Evolutionary conservation across 441 rosid species (phyloP), one percentile per base, ranked within the genome.

Genomic region (Rhodomyrtus psidioides): DNA sequence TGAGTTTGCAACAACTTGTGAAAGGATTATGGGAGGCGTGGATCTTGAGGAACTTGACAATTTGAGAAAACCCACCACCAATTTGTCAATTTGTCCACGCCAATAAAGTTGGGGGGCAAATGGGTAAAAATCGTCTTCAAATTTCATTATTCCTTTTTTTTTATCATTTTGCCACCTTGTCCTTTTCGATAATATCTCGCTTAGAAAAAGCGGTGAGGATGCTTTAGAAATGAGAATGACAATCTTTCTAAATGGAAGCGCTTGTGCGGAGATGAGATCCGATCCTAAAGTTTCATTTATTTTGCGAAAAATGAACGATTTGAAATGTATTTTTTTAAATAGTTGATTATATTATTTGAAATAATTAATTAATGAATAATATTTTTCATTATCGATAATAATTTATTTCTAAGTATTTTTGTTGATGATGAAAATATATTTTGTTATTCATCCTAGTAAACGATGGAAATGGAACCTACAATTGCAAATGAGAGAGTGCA

Each of bases 191-290:
- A 34, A 62, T 9, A 0, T 34, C 26, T 19, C 46, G 2, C 26
- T 34, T 0, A 0, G 0, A 65, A 65, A 10, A 34, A 19, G 23
- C 0, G 14, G 21, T 34, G 1, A 19, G 15, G 14, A 2, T 65
- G 39, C 76, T 65, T 65, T 65, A 19, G 46, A 65, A 62, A 34
- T 34, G 46, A 34, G 5, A 65, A 65, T 6, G 4, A 34, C 2
- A 2, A 9, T 65, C 34, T 9, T 44, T 26, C 39, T 28, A n/a
- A 60, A 30, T 17, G 7, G 19, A 65, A 65, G 26, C 8, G 15
- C 2, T 65, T 34, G 46, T 1, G 15, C 6, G 19, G 1, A 19
- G 46, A 65, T 0, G 0, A 2, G 19, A 34, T 0, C 7, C 9
- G 15, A 26, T 65, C 26, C 46, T 19, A 49, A 49, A 8, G 2